Evolutionary conservation across 768 basidiomycete species (phyloP), one percentile per base, ranked within the genome.

Genomic region (Lactarius tabidus): DNA sequence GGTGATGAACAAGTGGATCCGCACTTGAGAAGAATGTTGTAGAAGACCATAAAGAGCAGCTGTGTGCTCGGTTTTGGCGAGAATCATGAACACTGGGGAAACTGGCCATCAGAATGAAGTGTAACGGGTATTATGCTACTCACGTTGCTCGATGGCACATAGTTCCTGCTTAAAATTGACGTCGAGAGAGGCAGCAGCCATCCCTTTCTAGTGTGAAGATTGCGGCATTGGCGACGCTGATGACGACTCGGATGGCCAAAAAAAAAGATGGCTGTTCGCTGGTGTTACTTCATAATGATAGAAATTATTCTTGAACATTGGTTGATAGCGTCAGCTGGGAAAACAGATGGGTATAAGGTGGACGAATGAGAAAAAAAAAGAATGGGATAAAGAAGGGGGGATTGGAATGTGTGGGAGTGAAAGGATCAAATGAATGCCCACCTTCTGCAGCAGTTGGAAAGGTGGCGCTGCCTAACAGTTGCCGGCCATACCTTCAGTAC

Each of bases 161-260:
- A 98, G 82, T 79, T 99, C 97, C 72, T 98, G 97, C 78, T 98
- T 98, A 77, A 98, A 98, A 82, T 98, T 98, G 75, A 93, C 91
- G 77, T 99, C 97, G 74, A 98, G 81, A 68, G 95, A 98, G 66
- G 97, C 96, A 12, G 95, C 94, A 65, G 96, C 95, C 95, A 99
- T 98, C 73, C 98, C 97, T 80, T 97, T 95, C 80, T 89, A 9
- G n/a, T 39, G n/a, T 39, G 70, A 55, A 65, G 33, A 28, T 48
- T 26, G 29, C 56, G 38, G n/a, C 8, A 33, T 14, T 43, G 7
- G 20, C 7, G 20, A 38, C 6, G 23, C 12, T 35, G 29, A 29
- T 6, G 23, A 35, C 18, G 41, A 33, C 8, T 8, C 10, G 10
- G 15, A 7, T 12, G 26, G 8, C 2, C 12, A 20, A 35, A n/a